A percentile compares a stretch with the other conserved stretches of the same genome.
phyloP scores from a whole-genome alignment of 2,329 filamentous ascomycete species.

The Eurotiales sp. region DNA sequence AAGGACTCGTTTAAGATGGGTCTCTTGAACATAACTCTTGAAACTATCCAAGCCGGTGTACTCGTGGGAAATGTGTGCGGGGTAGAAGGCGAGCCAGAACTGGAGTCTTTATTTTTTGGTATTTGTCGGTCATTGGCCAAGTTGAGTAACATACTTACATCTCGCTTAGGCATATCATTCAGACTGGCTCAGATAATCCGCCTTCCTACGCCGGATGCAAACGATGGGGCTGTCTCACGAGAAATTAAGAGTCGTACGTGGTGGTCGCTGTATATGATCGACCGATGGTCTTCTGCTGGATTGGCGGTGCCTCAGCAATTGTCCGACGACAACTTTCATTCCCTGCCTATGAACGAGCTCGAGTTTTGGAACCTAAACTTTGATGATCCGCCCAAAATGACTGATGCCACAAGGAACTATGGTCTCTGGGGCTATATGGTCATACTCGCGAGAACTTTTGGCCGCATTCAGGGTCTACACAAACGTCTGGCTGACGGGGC shows the following conservation, averaged over 20 bases:
- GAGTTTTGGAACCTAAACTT: slow-evolving; percentile 24
- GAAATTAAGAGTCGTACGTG: slow-evolving; percentile 23
- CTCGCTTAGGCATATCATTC: slow-evolving; percentile 4
- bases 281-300: slow-evolving; percentile 38
- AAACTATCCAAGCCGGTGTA: slow-evolving; percentile 1
- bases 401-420: slow-evolving; percentile 11
- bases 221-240: not conserved
- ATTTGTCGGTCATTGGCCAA: not conserved
- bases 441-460: slow-evolving; percentile 36
- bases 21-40: not conserved
- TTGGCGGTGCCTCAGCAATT: slow-evolving; percentile 33
- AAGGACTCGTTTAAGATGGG: not conserved
- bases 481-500: slow-evolving; percentile 27
- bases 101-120: slow-evolving; percentile 1
- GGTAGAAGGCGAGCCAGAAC: not conserved
- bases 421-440: slow-evolving; percentile 36
- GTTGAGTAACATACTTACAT: not conserved
- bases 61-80: slow-evolving; percentile 2
- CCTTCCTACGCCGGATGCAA: not conserved
- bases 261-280: slow-evolving; percentile 43
- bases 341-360: slow-evolving; percentile 37
- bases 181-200: not conserved
- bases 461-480: slow-evolving; percentile 41
- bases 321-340: slow-evolving; percentile 21
- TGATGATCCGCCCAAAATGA: slow-evolving; percentile 7